Evolutionary conservation across 805 yeast genomes (phyloP).

Genomic region (Metschnikowia proteae): DNA sequence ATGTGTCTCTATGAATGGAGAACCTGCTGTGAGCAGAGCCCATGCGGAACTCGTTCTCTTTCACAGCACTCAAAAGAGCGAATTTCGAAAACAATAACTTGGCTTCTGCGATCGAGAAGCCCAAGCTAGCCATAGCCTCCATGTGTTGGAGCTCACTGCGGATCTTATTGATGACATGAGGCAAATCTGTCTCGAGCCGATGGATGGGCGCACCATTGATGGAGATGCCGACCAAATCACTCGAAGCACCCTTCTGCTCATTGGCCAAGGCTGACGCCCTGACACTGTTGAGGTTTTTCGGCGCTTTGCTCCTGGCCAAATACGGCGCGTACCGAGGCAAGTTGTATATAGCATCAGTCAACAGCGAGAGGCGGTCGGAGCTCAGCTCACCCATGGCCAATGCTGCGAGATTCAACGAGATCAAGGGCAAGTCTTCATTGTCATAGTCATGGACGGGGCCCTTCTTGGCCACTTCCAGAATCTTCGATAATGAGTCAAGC

Average conservation of each 20-base stretch:
- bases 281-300: constrained; percentile 5
- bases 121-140: constrained; percentile 24
- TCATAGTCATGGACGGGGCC: constrained; percentile 7
- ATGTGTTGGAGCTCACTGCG: constrained; percentile 24
- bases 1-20: constrained; percentile 26
- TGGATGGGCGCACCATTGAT: constrained; percentile 66
- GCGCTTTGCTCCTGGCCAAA: constrained; percentile 1
- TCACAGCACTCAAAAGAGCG: constrained; percentile 39
- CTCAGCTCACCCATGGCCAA: constrained; percentile 5
- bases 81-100: constrained; percentile 33
- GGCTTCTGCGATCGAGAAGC: constrained; percentile 31
- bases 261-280: constrained; percentile 26
- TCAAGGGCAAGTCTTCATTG: neutral
- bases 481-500: neutral
- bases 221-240: constrained; percentile 49
- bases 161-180: constrained; percentile 40
- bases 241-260: constrained; percentile 34
- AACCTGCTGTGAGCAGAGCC: constrained; percentile 38
- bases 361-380: neutral
- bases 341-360: constrained; percentile 8
- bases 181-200: constrained; percentile 41
- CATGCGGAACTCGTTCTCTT: constrained; percentile 31
- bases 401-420: constrained; percentile 10
- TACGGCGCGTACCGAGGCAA: constrained; percentile 15
- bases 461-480: neutral